Base-by-base conservation (phyloP, 2,329 filamentous ascomycete genomes). In the Cladophialophora chaetospira region DNA sequence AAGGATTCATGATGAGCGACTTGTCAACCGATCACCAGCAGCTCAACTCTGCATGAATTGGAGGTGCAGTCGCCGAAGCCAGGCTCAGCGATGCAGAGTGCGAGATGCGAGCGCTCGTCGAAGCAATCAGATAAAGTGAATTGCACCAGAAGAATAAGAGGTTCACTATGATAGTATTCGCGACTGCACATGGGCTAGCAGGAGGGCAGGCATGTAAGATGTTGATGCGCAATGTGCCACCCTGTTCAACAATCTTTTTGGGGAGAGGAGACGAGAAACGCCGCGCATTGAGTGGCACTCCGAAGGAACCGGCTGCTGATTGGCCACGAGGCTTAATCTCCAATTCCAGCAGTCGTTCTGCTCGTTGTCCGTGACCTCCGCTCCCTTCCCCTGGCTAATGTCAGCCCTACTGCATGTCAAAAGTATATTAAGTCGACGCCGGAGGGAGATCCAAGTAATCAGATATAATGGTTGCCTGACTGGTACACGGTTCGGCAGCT, bases 1-100 rank as follows among this genome's bases (percentile, higher is more conserved):
- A 89, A 71, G 88, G 76, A 76, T 88, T 89, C 85, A 88, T 88
- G 65, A 62, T 81, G 72, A 65, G 51, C 51, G 43, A 47, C 25
- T 8, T 11, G n/a, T 43, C 42, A 53, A 25, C 6, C 1, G 40
- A 15, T n/a, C n/a, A 31, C 26, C 21, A 28, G 58, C 58, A 63
- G 56, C 59, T 31, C 46, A 25, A 28, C 35, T 51, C 63, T 56
- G 61, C 63, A 21, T 38, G 13, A 26, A 25, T 21, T n/a, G 46
- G 28, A n/a, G 46, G 38, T 26, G 31, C 17, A 25, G 11, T 5
- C 47, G 11, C 19, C 26, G 13, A 43, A 21, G 25, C 26, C 45
- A 17, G 5, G 15, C 35, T 28, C 50, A 36, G 43, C 6, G 11
- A 6, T 15, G 43, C 9, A 17, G 15, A 43, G 42, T 21, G 44